phyloP scores from a whole-genome alignment of 306 rosid genomes.

The Vigna trinervia region DNA sequence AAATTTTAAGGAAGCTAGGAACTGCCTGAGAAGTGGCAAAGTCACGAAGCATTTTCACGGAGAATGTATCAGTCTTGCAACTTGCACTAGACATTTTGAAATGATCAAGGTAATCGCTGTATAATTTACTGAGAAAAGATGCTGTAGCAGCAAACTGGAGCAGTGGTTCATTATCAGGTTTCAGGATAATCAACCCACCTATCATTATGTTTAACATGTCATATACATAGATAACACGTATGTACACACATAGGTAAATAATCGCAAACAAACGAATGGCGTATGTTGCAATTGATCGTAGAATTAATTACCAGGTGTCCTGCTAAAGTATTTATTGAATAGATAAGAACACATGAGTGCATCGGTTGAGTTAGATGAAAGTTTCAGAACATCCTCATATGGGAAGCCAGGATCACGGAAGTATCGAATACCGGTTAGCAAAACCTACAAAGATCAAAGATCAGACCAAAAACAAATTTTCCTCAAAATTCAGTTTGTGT shows the following conservation, averaged over 20 bases:
- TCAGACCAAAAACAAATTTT: not conserved
- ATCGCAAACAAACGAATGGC: not conserved
- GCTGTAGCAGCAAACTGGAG: slow-evolving; percentile 84
- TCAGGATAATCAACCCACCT: slow-evolving; percentile 74
- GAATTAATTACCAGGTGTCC: slow-evolving; percentile 64
- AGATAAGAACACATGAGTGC: slow-evolving; percentile 71
- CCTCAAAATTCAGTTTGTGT: slow-evolving; percentile 18
- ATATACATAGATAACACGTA: slow-evolving; percentile 24
- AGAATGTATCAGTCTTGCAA: slow-evolving; percentile 55
- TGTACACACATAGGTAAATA: not conserved
- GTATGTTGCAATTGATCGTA: not conserved
- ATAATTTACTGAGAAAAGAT: slow-evolving; percentile 78
- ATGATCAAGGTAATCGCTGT: slow-evolving; percentile 76
- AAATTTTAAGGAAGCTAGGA: not conserved
- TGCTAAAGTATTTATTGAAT: slow-evolving; percentile 49
- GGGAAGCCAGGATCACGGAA: slow-evolving; percentile 76
- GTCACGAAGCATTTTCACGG: slow-evolving; percentile 54
- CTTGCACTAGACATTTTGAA: slow-evolving; percentile 49
- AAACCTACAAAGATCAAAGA: slow-evolving; percentile 58
- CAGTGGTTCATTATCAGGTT: slow-evolving; percentile 53
- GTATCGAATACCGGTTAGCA: slow-evolving; percentile 67
- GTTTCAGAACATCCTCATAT: slow-evolving; percentile 52
- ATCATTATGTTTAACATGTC: slow-evolving; percentile 28
- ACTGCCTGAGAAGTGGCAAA: slow-evolving; percentile 74
- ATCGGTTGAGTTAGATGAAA: slow-evolving; percentile 59